phyloP scores from a whole-genome alignment of 129 eudicot species.

The Lactuca saligna region DNA sequence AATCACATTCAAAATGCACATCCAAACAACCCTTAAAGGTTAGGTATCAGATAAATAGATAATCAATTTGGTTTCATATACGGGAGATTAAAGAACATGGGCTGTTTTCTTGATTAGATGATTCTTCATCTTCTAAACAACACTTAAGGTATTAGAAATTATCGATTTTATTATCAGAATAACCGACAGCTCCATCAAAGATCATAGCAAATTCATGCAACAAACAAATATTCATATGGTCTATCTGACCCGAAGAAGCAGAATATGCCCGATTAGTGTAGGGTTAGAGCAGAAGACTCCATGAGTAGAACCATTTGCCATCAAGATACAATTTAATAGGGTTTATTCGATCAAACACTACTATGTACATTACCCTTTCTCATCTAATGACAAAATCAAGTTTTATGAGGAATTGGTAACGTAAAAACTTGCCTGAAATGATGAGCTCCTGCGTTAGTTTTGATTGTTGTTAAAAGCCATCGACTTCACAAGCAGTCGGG shows the following conservation, averaged over 20 bases:
- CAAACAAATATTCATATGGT: not conserved
- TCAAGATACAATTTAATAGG: constrained; percentile 10
- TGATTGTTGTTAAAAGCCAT: not conserved
- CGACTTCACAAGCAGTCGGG: not conserved
- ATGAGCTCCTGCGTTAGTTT: not conserved
- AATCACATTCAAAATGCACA: not conserved
- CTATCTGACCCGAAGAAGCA: not conserved
- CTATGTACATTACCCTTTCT: not conserved
- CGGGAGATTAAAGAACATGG: not conserved
- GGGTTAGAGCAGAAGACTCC: not conserved
- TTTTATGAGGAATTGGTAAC: constrained; percentile 6
- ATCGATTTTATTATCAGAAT: not conserved
- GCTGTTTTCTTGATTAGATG: not conserved
- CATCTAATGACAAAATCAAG: not conserved
- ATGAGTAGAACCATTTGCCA: not conserved
- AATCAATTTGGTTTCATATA: not conserved
- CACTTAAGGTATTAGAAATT: not conserved
- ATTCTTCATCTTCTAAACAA: not conserved
- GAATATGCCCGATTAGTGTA: not conserved
- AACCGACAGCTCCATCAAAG: not conserved
- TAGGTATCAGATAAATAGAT: not conserved
- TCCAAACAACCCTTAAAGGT: not conserved
- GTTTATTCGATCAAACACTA: constrained; percentile 1
- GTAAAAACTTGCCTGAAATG: constrained; percentile 21
- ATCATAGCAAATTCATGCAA: not conserved